Percentiles rank a stretch among this genome's conserved stretches.
phyloP scores from a whole-genome alignment of 106 monocot genomes.

The Iris macrosiphon region DNA sequence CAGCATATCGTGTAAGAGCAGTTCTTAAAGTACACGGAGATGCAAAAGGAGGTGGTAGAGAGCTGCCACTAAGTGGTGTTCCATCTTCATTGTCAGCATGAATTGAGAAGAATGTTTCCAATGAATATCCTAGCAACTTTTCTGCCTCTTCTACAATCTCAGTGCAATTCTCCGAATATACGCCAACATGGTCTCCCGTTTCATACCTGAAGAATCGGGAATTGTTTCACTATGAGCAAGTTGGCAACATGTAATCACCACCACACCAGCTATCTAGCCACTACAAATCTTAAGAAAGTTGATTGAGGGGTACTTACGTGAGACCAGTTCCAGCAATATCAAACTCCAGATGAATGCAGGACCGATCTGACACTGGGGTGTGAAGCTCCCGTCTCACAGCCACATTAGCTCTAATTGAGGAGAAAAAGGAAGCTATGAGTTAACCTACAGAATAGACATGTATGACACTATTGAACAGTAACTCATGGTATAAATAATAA shows the following conservation, averaged over 20 bases:
- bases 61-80: constrained; percentile 34
- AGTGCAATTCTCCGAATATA: constrained; percentile 52
- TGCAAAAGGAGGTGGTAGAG: constrained; percentile 59
- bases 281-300: too few relatives aligned
- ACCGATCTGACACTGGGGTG: constrained; percentile 74
- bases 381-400: constrained; percentile 82
- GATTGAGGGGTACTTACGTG: constrained; percentile 30
- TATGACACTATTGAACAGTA: not conserved
- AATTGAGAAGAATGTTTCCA: constrained; percentile 57
- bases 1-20: constrained; percentile 62
- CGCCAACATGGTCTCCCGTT: constrained; percentile 81
- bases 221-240: not conserved
- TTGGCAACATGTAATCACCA: too few relatives aligned
- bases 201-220: constrained; percentile 48
- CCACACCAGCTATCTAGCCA: not conserved
- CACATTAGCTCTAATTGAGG: constrained; percentile 81
- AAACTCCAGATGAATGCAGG: constrained; percentile 95
- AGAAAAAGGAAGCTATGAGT: too few relatives aligned
- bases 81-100: constrained; percentile 80
- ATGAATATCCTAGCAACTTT: constrained; percentile 40
- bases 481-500: not conserved
- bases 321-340: constrained; percentile 75
- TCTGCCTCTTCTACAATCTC: constrained; percentile 62
- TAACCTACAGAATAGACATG: not conserved
- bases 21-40: constrained; percentile 68